Base-by-base conservation (phyloP, 2,329 filamentous ascomycete species). In the Daldinia eschscholtzii region DNA sequence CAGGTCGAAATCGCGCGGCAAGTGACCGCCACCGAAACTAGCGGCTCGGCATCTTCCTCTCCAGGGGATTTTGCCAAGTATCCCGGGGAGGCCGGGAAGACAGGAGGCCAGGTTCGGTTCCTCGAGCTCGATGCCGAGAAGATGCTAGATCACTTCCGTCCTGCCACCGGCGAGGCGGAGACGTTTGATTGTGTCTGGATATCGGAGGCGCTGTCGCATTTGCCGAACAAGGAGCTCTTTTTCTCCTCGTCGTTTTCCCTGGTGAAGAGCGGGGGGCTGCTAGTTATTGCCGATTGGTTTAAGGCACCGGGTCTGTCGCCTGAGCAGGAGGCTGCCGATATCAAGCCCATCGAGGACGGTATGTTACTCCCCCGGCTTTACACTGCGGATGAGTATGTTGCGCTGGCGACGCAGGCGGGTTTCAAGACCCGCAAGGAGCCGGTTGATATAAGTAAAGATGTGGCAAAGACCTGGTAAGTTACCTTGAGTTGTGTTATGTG, bases 281-380 rank as follows among this genome's bases (percentile, higher is more conserved):
- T 90, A 50, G 86, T 87, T 3, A 78, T 90, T 60, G 86, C 87
- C 26, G 88, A 90, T 76, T 89, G 87, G 87, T 89, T 89, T 80
- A 87, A 86, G 79, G 83, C 81, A 12, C 84, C 85, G 61, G 77
- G 74, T 23, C 73, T 89, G 48, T 80, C 77, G 6, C 64, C 72
- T 0, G 78, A 83, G 67, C 76, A 81, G 64, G 78, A 82, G 64
- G 79, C 81, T 46, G 80, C 79, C 53, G 86, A 89, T 72, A 88
- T 89, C 71, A 84, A 85, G 72, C 86, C 86, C 1, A 89, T 89
- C 65, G 87, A 89, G 79, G 86, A 89, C 73, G 87, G 87, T 33
- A 89, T 89, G 87, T 80, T 89, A 39, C 82, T 89, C 18, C 87
- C 87, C 5, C 85, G 85, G 5, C 80, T 89, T 20, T 87, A 84